Evolutionary conservation across 148 eudicot genomes (phyloP), one percentile per base, ranked within the genome.

Genomic region (Persicaria maculosa): DNA sequence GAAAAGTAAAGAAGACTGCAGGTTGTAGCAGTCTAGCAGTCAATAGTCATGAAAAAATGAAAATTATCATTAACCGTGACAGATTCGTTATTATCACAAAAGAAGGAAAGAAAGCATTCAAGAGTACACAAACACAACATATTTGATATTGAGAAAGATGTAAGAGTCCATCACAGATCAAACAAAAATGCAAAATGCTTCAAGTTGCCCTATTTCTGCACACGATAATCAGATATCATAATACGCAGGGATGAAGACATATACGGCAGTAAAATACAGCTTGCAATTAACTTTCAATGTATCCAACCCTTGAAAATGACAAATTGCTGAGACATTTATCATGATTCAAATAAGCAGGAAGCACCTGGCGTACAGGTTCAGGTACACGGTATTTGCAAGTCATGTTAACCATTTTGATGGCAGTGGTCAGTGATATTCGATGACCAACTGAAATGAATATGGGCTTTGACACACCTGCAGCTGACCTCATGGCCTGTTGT

Each of bases 291-390:
- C 47, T 8, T 25, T n/a, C 44, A 43, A 6, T 73, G 14, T 0
- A 44, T 36, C 47, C 47, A 43, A 55, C 4, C 44, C 7, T 52
- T 9, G 31, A 36, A 43, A 0, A 43, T 9, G 31, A 36, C 43
- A 12, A 43, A 58, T 71, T 44, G 58, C 71, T 58, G n/a, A 47
- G 31, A 25, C 45, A 8, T 4, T 16, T 36, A 55, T 25, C 36
- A 71, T 14, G 64, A 58, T 19, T 58, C 8, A 31, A 58, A 2
- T 6, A 68, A 59, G 62, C 68, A 50, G 45, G 44, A 44, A 47
- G 47, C 80, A 91, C 98, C 98, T 94, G 98, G 62, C 98, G 84
- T 73, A 89, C 84, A 72, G 98, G 96, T 87, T 95, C 98, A 50
- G 98, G 97, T 20, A 95, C 80, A 69, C 98, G 96, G 74, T 79